phyloP scores from a whole-genome alignment of 345 rosid species.

The Populus simonii region DNA sequence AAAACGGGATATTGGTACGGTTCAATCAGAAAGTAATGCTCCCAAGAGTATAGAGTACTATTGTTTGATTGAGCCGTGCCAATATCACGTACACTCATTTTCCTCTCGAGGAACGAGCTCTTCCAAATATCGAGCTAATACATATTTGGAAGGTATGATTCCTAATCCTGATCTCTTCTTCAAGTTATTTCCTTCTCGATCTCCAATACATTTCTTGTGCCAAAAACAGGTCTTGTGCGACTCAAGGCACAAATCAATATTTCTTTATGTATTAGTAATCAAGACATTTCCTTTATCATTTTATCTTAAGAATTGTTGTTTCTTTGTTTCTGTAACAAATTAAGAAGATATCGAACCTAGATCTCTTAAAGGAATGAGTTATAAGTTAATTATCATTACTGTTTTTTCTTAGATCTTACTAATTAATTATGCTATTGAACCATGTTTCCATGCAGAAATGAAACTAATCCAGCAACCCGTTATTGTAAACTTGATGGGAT shows the following conservation, averaged over 20 bases:
- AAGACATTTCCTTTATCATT: not conserved
- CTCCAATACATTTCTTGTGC: not conserved
- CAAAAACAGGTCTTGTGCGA: not conserved
- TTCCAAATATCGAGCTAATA: no score
- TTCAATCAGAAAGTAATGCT: conserved; percentile 62
- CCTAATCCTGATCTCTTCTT: not conserved
- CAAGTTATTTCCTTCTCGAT: not conserved
- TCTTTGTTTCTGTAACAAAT: no score
- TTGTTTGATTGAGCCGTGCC: conserved; percentile 99
- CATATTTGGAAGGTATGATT: not conserved
- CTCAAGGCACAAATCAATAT: not conserved
- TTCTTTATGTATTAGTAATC: not conserved
- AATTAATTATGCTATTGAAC: not conserved
- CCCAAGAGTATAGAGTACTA: conserved; percentile 35
- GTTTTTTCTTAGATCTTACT: not conserved
- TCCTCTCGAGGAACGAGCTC: not conserved
- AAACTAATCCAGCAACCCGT: not conserved
- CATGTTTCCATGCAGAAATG: not conserved
- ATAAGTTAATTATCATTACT: no score
- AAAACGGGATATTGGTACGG: conserved; percentile 82
- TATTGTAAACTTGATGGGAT: not conserved
- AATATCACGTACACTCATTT: conserved; percentile 59
- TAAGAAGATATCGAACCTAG: no score
- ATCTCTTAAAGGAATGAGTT: no score
- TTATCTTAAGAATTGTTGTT: not conserved